Base-by-base conservation (phyloP, 2,329 filamentous ascomycete genomes). In the Zarea fungicola region DNA sequence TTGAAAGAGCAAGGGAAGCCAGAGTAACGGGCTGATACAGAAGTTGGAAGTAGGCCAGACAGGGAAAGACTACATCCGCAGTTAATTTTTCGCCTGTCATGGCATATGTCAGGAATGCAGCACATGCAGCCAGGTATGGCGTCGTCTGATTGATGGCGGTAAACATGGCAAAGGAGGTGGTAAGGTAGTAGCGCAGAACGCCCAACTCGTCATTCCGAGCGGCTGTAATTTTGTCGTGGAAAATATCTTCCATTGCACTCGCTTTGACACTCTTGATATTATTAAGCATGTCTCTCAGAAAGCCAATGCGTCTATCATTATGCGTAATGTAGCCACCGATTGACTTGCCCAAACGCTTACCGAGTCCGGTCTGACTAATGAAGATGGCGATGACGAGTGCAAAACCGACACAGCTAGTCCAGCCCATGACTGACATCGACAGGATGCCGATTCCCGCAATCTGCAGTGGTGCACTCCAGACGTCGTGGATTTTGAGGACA, bases 191-290 rank as follows among this genome's bases (percentile, higher is more conserved):
- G 4, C 41, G 48, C 19, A 50, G 18, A 19, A 31, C 34, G 11
- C 26, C 42, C 3, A 50, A 35, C 48, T 50, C 29, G 10, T 26
- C 28, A 9, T 25, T 39, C 11, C 42, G 25, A 4, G 34, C 21
- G 4, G 25, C 3, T 1, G 48, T 45, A 13, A 50, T 50, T 26
- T 41, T 45, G 13, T 31, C 21, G 6, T 50, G 35, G 21, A 50
- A 50, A 0, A 45, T 28, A 35, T 45, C 48, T 14, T 50, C 48
- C 25, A 50, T 45, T 21, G 41, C 34, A 14, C 22, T 34, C 11
- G 48, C 41, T 29, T 45, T 45, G 41, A 50, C 41, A 21, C 48
- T 40, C 14, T 50, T 41, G 25, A 45, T 40, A 22, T 50, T 50
- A 26, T 50, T 50, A 6, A 45, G 35, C 21, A 50, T n/a, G 26